These are phyloP conservation scores for Metarhizium robertsii DNA, from an alignment of 2,329 filamentous ascomycete species.

Conservation along the genomic window DNA sequence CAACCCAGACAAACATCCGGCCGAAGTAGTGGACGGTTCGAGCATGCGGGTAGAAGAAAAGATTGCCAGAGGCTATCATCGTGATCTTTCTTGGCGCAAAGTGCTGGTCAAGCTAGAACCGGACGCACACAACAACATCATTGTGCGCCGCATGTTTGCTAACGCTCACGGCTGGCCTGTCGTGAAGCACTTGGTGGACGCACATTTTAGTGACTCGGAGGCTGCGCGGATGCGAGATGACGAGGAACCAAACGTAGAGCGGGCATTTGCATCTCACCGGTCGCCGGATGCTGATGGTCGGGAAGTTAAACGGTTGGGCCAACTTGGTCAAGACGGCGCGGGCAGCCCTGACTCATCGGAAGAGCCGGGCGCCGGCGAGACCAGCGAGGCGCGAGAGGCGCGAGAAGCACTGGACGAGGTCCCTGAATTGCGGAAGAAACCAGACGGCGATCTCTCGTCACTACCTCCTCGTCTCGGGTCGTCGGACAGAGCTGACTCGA, in stretches of 20 bases:
- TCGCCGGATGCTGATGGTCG: conserved; percentile 53
- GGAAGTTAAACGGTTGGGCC: conserved; percentile 43
- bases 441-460: conserved; percentile 13
- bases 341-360: conserved; percentile 16
- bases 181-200: conserved; percentile 86
- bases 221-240: conserved; percentile 56
- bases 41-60: conserved; percentile 93
- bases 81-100: conserved; percentile 88
- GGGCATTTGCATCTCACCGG: conserved; percentile 51
- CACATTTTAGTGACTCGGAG: conserved; percentile 74
- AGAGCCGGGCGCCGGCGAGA: conserved; percentile 6
- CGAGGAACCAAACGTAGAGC: conserved; percentile 56
- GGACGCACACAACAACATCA: conserved; percentile 97
- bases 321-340: conserved; percentile 8
- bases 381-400: conserved; percentile 15
- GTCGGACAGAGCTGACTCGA: conserved; percentile 37
- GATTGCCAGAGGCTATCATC: conserved; percentile 91
- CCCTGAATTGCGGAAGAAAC: conserved; percentile 30
- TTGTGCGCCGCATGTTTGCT: conserved; percentile 90
- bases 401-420: conserved; percentile 34
- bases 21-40: conserved; percentile 43
- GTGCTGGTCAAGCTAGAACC: conserved; percentile 92
- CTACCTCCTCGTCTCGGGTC: conserved; percentile 8
- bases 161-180: conserved; percentile 98
- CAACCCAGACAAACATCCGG: conserved; percentile 30